Conservation (phyloP, 2,329 filamentous ascomycete genomes). For the Amylocarpus encephaloides region DNA sequence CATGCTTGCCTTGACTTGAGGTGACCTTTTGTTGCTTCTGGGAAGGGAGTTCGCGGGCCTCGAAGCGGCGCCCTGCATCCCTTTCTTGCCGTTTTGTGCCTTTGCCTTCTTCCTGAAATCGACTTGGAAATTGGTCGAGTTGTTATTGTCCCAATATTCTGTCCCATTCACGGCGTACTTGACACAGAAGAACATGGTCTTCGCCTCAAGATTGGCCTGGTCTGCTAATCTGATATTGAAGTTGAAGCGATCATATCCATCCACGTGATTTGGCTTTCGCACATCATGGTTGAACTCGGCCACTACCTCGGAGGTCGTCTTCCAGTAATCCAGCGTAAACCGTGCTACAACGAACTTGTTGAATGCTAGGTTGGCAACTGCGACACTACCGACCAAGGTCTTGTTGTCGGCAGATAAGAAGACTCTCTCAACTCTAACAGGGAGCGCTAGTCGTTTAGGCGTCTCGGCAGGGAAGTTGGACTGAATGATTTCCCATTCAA, state of each 20-base stretch:
- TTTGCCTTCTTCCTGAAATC: conserved; percentile 81
- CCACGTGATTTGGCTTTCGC: conserved; percentile 54
- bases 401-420: conserved; percentile 87
- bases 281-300: conserved; percentile 85
- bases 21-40: conserved; percentile 54
- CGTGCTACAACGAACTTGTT: conserved; percentile 83
- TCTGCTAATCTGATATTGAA: conserved; percentile 93
- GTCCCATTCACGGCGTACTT: conserved; percentile 78
- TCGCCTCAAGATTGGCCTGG: conserved; percentile 81
- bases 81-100: conserved; percentile 51
- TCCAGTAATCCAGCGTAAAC: conserved; percentile 98
- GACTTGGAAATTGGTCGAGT: conserved; percentile 79
- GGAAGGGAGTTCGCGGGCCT: conserved; percentile 52
- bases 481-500: conserved; percentile 82
- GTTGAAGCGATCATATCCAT: conserved; percentile 80
- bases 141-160: conserved; percentile 96
- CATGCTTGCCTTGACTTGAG: conserved; percentile 44
- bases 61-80: conserved; percentile 43
- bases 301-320: conserved; percentile 88
- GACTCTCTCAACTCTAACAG: conserved; percentile 77
- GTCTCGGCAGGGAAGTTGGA: conserved; percentile 73
- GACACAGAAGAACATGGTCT: conserved; percentile 88
- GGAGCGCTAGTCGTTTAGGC: conserved; percentile 53
- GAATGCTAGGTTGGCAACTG: conserved; percentile 83
- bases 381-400: conserved; percentile 74